Evolutionary conservation across 768 basidiomycete genomes (phyloP).

Genomic region (Lactarius tabidus): DNA sequence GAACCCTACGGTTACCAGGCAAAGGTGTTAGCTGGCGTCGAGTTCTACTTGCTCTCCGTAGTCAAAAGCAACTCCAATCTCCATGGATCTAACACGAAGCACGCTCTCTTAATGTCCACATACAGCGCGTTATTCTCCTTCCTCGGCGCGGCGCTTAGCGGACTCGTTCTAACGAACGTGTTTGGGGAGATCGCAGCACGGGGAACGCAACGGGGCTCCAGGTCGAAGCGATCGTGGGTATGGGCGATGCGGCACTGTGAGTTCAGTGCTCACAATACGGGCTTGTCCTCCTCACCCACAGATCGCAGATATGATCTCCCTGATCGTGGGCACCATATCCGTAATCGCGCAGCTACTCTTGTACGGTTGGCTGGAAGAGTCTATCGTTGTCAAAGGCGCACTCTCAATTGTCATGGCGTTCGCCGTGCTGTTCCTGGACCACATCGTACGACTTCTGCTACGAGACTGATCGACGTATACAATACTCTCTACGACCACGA

Average conservation of each 20-base stretch:
- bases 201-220: too few relatives aligned
- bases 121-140: constrained; percentile 21
- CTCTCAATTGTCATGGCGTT: constrained; percentile 8
- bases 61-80: constrained; percentile 5
- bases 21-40: neutral
- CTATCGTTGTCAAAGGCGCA: constrained; percentile 3
- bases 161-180: constrained; percentile 18
- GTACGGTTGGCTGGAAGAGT: constrained; percentile 19
- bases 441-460: constrained; percentile 5
- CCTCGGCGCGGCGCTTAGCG: constrained; percentile 19
- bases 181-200: constrained; percentile 15
- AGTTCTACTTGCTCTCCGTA: constrained; percentile 15
- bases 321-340: constrained; percentile 5
- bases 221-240: constrained; percentile 8
- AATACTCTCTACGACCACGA: too few relatives aligned
- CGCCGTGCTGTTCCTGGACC: constrained; percentile 1
- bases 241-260: constrained; percentile 25
- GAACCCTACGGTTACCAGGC: too few relatives aligned
- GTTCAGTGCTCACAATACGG: neutral
- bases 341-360: constrained; percentile 9
- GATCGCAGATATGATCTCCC: constrained; percentile 13
- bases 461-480: too few relatives aligned
- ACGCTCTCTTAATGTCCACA: constrained; percentile 19
- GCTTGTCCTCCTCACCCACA: neutral
- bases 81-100: neutral